A percentile compares a stretch with the other conserved stretches of the same genome.
These are phyloP conservation scores for Rhamnella rubrinervis DNA, from an alignment of 331 rosid genomes.

Conservation along the genomic window DNA sequence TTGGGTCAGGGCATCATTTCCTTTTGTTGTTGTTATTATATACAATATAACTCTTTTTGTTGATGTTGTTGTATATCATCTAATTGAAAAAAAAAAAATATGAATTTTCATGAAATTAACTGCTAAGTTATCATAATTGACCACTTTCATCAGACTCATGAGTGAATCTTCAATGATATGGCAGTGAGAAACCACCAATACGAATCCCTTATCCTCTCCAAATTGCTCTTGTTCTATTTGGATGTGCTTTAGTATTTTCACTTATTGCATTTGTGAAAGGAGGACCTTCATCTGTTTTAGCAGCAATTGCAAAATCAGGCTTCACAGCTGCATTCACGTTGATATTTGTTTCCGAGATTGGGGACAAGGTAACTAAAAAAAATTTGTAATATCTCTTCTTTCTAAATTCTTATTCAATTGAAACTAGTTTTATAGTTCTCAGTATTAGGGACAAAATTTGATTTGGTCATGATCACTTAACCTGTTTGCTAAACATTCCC, in stretches of 20 bases:
- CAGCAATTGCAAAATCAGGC: conserved; percentile 87
- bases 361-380: conserved; percentile 76
- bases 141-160: conserved; percentile 28
- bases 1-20: too few species aligned
- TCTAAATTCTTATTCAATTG: neutral
- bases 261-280: conserved; percentile 84
- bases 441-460: too few species aligned
- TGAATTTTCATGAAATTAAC: neutral
- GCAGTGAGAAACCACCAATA: conserved; percentile 71
- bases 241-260: conserved; percentile 74
- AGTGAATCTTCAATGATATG: conserved; percentile 31
- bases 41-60: too few species aligned
- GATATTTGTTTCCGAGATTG: conserved; percentile 96
- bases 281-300: conserved; percentile 70
- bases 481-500: too few species aligned
- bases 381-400: neutral
- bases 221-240: conserved; percentile 69
- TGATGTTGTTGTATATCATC: neutral
- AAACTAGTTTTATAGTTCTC: neutral
- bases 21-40: too few species aligned
- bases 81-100: neutral
- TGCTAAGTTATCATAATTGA: neutral
- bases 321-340: conserved; percentile 94
- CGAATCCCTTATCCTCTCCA: conserved; percentile 67
- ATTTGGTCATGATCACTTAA: too few species aligned